A percentile compares a stretch with the other conserved stretches of the same genome.
These are phyloP conservation scores for Agaricales sp. DNA, from an alignment of 1,284 basidiomycete species.

Conservation along the genomic window DNA sequence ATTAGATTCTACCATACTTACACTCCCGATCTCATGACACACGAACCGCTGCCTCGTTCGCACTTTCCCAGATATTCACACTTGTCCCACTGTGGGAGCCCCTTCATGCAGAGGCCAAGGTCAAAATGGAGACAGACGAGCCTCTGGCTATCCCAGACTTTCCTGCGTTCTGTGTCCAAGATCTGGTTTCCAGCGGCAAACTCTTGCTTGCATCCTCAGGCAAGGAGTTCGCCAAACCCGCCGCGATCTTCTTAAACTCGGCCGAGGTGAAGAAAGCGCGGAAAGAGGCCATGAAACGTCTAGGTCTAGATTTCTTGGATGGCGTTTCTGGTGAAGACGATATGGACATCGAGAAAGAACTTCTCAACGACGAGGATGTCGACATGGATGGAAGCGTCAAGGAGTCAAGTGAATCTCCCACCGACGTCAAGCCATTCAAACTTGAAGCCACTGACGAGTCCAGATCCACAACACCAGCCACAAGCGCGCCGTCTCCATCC, in stretches of 20 bases:
- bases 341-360: conserved; percentile 75
- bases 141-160: conserved; percentile 38
- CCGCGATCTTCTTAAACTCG: conserved; percentile 56
- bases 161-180: conserved; percentile 63
- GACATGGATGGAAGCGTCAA: conserved; percentile 31
- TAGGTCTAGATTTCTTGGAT: conserved; percentile 77
- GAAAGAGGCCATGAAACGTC: conserved; percentile 71
- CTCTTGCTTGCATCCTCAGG: conserved; percentile 81
- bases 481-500: conserved; percentile 38
- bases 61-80: conserved; percentile 79
- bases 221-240: conserved; percentile 71
- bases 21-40: conserved; percentile 87
- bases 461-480: conserved; percentile 45
- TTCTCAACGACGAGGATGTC: conserved; percentile 46
- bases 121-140: conserved; percentile 18
- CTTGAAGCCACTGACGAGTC: conserved; percentile 19
- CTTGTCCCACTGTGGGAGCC: conserved; percentile 81
- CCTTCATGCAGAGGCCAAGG: conserved; percentile 15
- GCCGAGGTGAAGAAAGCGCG: conserved; percentile 73
- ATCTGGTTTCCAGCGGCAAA: conserved; percentile 65
- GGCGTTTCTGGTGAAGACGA: conserved; percentile 48
- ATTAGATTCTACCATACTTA: conserved; percentile 78
- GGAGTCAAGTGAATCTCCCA: conserved; percentile 22
- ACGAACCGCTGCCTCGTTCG: conserved; percentile 73
- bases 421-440: conserved; percentile 17